These are phyloP conservation scores for Colletotrichum cordylinicola DNA, from an alignment of 2,329 filamentous ascomycete species.

Conservation along the genomic window DNA sequence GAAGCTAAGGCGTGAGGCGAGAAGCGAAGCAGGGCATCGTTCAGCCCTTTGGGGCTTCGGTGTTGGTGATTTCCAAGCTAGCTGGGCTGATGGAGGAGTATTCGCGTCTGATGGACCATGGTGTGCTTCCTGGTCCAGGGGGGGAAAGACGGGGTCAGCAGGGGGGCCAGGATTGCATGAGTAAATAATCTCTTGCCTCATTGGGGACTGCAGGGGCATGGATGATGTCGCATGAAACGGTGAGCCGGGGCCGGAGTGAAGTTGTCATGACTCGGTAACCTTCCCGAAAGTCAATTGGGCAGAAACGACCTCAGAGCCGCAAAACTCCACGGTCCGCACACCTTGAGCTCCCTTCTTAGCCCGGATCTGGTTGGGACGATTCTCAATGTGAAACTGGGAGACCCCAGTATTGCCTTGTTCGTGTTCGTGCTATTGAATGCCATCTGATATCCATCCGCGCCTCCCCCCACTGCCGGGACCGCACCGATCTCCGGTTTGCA, in stretches of 20 bases:
- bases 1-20: not conserved
- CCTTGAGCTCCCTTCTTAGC: not conserved
- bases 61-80: not conserved
- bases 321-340: not conserved
- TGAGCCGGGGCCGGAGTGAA: conserved; percentile 1
- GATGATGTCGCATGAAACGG: conserved; percentile 10
- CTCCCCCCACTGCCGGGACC: conserved; percentile 4
- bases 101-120: not conserved
- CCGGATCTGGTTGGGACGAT: not conserved
- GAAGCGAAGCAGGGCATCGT: not conserved
- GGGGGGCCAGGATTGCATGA: not conserved
- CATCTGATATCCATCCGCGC: not conserved
- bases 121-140: not conserved
- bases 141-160: not conserved
- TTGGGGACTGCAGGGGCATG: not conserved
- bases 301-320: not conserved
- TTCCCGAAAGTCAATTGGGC: not conserved
- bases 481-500: not conserved
- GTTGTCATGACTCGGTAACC: conserved; percentile 15
- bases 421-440: not conserved
- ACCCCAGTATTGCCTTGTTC: not conserved
- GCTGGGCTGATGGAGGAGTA: conserved; percentile 1
- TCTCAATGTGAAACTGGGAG: conserved; percentile 14
- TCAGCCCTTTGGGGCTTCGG: conserved; percentile 10
- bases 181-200: not conserved